Evolutionary conservation across 768 basidiomycete genomes (phyloP), one percentile per base, ranked within the genome.

Genomic region (Suillus fuscotomentosus): DNA sequence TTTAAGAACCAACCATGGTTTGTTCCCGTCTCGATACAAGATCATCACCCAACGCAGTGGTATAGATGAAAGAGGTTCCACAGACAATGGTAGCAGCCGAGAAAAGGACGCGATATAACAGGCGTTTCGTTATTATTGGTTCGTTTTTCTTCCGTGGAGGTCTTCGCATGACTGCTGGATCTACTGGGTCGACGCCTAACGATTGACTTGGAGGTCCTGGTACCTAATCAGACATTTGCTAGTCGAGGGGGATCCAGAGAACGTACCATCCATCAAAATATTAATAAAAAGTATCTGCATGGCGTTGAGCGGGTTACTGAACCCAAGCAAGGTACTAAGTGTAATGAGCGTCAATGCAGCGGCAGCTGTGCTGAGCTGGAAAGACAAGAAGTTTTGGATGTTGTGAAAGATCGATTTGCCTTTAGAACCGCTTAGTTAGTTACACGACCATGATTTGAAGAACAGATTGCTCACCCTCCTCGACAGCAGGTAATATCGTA

Each of bases 271-370:
- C 96, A 99, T 99, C 56, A 99, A 85, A 73, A 98, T 97, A 78
- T 99, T 98, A 72, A 98, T 98, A 74, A 97, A 99, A n/a, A 99
- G 79, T 70, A 99, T 99, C 76, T 99, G 95, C 95, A 98, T 98
- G 4, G 96, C 90, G 71, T 99, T 99, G 67, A 99, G 83, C 3
- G 96, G 96, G 71, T 97, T 98, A 70, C 88, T 89, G 41, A 97
- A 82, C 15, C 91, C 88, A 70, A 99, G 87, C 75, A 95, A 83
- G 24, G 96, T 99, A 74, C 92, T 94, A 63, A 98, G 81, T 2
- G 96, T 96, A 78, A 99, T 98, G 68, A 99, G 82, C n/a, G 92
- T 89, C 68, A 99, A 80, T 3, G 96, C 95, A 24, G 97, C 95
- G 3, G 94, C 94, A n/a, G 97, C 97, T 3, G 97, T 99, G 70